phyloP scores from a whole-genome alignment of 306 rosid genomes.

The Alnus glutinosa region DNA sequence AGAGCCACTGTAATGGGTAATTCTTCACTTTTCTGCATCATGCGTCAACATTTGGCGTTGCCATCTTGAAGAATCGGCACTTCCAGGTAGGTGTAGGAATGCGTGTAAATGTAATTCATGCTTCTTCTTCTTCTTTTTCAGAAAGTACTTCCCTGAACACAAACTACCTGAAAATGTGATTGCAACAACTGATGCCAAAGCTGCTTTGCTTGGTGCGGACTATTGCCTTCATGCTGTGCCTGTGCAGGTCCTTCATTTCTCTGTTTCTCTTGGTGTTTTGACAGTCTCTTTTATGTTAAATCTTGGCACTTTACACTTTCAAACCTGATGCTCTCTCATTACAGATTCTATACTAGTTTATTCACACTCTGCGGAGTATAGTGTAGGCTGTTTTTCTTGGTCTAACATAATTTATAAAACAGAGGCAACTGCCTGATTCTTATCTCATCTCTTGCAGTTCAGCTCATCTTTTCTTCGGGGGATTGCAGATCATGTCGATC shows the following conservation, averaged over 20 bases:
- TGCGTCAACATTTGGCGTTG: constrained; percentile 8
- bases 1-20: constrained; percentile 65
- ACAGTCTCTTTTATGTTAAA: neutral
- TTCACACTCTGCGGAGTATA: neutral
- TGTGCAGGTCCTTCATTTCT: constrained; percentile 68
- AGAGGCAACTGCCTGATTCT: constrained; percentile 25
- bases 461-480: constrained; percentile 77
- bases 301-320: neutral
- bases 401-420: neutral
- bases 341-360: neutral
- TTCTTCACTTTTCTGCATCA: constrained; percentile 9
- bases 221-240: constrained; percentile 92
- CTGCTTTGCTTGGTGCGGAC: constrained; percentile 74
- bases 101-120: neutral
- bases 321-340: neutral
- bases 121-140: constrained; percentile 29
- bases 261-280: constrained; percentile 2
- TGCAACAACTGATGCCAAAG: constrained; percentile 85
- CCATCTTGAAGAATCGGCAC: neutral
- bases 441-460: constrained; percentile 58
- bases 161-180: constrained; percentile 71
- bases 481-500: constrained; percentile 80
- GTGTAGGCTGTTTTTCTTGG: neutral
- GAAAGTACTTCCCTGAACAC: constrained; percentile 82
- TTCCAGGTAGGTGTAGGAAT: neutral